These are phyloP conservation scores for Malassezia vespertilionis DNA, from an alignment of 1,284 basidiomycete genomes.

Conservation along the genomic window DNA sequence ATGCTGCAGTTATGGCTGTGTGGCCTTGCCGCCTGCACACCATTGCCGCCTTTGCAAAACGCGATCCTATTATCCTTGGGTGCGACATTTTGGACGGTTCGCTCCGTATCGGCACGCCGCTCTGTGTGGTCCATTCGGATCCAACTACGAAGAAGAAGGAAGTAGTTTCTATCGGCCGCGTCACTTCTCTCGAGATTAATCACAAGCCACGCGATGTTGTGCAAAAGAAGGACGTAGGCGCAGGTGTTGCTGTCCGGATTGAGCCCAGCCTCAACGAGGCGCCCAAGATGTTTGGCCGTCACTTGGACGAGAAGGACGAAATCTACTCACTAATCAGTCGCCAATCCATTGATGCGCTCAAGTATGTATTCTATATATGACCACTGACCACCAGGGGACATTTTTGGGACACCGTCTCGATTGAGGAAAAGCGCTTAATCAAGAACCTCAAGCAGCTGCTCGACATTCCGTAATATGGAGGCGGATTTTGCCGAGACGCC, in stretches of 20 bases:
- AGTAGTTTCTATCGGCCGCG: constrained; percentile 81
- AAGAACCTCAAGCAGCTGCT: constrained; percentile 76
- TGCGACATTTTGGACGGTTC: constrained; percentile 88
- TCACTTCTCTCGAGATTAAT: constrained; percentile 56
- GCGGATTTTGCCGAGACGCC: too few relatives aligned
- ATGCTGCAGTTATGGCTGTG: constrained; percentile 85
- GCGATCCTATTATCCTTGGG: constrained; percentile 89
- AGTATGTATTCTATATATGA: constrained; percentile 59
- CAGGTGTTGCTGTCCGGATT: constrained; percentile 94
- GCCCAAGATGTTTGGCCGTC: constrained; percentile 62
- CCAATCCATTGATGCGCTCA: constrained; percentile 85
- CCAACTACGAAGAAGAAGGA: constrained; percentile 76
- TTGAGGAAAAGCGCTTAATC: constrained; percentile 88
- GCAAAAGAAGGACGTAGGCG: constrained; percentile 84
- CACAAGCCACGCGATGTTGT: constrained; percentile 57
- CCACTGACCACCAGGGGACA: constrained; percentile 54
- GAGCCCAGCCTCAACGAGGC: constrained; percentile 93
- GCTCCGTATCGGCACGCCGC: constrained; percentile 82
- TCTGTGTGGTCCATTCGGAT: constrained; percentile 86
- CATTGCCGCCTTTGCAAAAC: constrained; percentile 85
- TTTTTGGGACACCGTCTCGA: constrained; percentile 79
- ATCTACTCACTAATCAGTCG: constrained; percentile 80
- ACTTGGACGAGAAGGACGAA: constrained; percentile 94
- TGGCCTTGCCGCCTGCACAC: constrained; percentile 93
- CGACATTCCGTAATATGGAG: constrained; percentile 51